Evolutionary conservation across 2,329 filamentous ascomycete genomes (phyloP).

Genomic region (Botrytis porri): DNA sequence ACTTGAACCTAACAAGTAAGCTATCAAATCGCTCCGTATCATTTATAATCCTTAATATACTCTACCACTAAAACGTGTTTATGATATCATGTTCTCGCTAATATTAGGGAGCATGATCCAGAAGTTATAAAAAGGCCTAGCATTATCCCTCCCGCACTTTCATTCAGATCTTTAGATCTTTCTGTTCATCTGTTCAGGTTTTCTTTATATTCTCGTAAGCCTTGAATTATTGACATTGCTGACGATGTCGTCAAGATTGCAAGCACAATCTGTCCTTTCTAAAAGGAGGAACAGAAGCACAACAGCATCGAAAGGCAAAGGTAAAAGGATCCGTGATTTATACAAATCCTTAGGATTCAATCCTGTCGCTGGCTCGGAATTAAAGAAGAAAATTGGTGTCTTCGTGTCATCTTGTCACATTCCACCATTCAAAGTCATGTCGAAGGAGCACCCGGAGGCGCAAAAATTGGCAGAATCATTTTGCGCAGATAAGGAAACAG

Average conservation of each 20-base stretch:
- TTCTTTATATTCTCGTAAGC: not conserved
- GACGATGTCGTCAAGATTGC: not conserved
- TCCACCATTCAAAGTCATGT: not conserved
- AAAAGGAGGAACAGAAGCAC: not conserved
- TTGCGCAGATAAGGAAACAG: not conserved
- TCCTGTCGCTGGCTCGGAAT: not conserved
- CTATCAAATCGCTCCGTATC: not conserved
- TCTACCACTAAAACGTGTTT: not conserved
- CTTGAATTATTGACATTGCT: not conserved
- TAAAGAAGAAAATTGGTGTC: not conserved
- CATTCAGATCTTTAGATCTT: not conserved
- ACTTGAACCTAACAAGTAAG: not conserved
- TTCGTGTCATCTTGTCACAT: not conserved
- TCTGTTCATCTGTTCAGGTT: rapidly evolving
- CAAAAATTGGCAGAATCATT: not conserved
- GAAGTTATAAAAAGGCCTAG: not conserved
- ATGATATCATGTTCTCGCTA: not conserved
- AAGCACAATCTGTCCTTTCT: not conserved
- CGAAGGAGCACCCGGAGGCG: not conserved
- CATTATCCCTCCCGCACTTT: not conserved
- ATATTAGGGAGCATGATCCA: not conserved
- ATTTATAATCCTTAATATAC: not conserved
- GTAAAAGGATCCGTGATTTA: not conserved
- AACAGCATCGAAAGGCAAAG: not conserved
- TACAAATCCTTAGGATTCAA: not conserved